These are phyloP conservation scores for Aspergillus sp. DNA, from an alignment of 2,329 filamentous ascomycete species.

Conservation along the genomic window DNA sequence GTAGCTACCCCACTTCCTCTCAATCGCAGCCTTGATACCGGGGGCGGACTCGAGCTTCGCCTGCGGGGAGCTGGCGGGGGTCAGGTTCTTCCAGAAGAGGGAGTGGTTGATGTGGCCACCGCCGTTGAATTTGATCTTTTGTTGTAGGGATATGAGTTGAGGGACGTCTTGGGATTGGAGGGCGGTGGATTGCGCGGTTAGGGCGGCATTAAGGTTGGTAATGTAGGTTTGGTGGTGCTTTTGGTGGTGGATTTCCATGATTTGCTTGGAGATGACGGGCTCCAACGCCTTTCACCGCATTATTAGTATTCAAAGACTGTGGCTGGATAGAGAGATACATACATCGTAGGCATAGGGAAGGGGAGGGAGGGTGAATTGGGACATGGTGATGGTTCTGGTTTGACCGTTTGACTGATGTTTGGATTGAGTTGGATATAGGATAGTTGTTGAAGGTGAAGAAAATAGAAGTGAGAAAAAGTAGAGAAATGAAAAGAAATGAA, in stretches of 20 bases:
- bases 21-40: constrained; percentile 55
- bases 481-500: neutral
- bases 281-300: constrained; percentile 72
- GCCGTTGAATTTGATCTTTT: constrained; percentile 76
- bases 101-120: constrained; percentile 91
- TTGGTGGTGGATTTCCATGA: constrained; percentile 91
- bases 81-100: constrained; percentile 83
- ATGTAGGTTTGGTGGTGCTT: constrained; percentile 94
- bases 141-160: constrained; percentile 60
- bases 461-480: neutral
- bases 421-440: neutral
- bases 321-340: constrained; percentile 25
- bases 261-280: constrained; percentile 68
- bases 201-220: constrained; percentile 74
- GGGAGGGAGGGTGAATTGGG: constrained; percentile 53
- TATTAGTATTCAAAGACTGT: constrained; percentile 24
- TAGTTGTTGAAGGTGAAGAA: neutral
- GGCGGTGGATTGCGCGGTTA: constrained; percentile 57
- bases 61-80: constrained; percentile 53
- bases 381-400: constrained; percentile 17
- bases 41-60: constrained; percentile 51
- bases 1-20: constrained; percentile 61
- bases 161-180: constrained; percentile 53
- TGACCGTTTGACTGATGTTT: neutral
- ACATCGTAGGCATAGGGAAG: constrained; percentile 67